These are phyloP conservation scores for Exophiala phaeomuriformis DNA, from an alignment of 2,329 filamentous ascomycete genomes.

Conservation along the genomic window DNA sequence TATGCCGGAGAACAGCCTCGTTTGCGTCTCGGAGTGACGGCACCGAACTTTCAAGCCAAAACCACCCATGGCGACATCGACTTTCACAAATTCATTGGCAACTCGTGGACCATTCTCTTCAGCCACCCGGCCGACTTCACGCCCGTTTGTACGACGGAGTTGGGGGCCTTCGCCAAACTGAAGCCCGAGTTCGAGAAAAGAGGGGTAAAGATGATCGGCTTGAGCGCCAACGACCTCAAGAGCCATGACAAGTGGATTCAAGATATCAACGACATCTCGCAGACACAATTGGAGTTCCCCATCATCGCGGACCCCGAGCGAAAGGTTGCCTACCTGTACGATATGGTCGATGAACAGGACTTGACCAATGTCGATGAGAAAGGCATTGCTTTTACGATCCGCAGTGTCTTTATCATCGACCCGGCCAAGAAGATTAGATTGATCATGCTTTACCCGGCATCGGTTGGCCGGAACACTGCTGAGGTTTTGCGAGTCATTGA, in stretches of 20 bases:
- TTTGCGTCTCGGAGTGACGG: slow-evolving; percentile 57
- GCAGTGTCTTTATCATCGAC: slow-evolving; percentile 91
- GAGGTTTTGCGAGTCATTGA: slow-evolving; percentile 74
- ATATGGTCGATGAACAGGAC: slow-evolving; percentile 80
- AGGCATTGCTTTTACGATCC: slow-evolving; percentile 87
- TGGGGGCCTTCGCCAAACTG: slow-evolving; percentile 85
- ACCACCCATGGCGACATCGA: slow-evolving; percentile 59
- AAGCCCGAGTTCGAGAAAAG: slow-evolving; percentile 81
- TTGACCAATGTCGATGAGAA: slow-evolving; percentile 72
- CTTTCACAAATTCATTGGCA: slow-evolving; percentile 64
- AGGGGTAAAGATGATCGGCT: slow-evolving; percentile 82
- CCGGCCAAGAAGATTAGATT: slow-evolving; percentile 87
- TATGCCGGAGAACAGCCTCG: slow-evolving; percentile 37
- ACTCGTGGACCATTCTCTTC: slow-evolving; percentile 63
- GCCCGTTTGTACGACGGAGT: slow-evolving; percentile 90
- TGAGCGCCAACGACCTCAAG: slow-evolving; percentile 75
- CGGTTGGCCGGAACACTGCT: slow-evolving; percentile 73
- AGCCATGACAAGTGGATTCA: slow-evolving; percentile 85
- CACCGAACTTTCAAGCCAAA: slow-evolving; percentile 61
- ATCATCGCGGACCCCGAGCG: slow-evolving; percentile 77
- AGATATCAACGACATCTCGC: slow-evolving; percentile 74
- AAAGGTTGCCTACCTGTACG: slow-evolving; percentile 67
- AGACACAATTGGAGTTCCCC: slow-evolving; percentile 64
- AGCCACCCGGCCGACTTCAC: slow-evolving; percentile 77
- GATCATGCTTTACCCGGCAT: slow-evolving; percentile 87